Conservation (phyloP, 805 yeast species). For the Candida xiaguanensis region DNA sequence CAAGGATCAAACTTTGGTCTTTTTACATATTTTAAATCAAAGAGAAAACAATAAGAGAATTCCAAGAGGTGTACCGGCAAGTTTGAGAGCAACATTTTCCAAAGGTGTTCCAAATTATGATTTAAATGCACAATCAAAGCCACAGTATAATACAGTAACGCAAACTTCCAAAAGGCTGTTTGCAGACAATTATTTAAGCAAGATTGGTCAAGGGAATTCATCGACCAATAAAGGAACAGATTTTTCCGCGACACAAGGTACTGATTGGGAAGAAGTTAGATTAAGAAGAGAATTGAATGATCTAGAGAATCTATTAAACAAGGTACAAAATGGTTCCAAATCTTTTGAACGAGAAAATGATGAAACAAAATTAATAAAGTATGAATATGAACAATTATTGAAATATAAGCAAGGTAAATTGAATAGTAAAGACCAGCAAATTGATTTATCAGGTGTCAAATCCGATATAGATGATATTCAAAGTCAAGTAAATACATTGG, state of each 20-base stretch:
- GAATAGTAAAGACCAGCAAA: slow-evolving; percentile 12
- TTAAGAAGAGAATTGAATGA: slow-evolving; percentile 74
- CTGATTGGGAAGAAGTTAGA: slow-evolving; percentile 91
- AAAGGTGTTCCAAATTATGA: slow-evolving; percentile 79
- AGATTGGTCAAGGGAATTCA: slow-evolving; percentile 48
- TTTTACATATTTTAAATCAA: slow-evolving; percentile 87
- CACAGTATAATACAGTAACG: slow-evolving; percentile 14
- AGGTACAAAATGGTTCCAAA: slow-evolving; percentile 35
- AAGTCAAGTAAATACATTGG: slow-evolving; percentile 69
- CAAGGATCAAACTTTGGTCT: slow-evolving; percentile 87
- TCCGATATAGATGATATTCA: slow-evolving; percentile 68
- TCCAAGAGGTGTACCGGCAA: slow-evolving; percentile 93
- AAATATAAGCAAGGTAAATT: slow-evolving; percentile 70
- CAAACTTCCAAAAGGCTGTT: slow-evolving; percentile 29
- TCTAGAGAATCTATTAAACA: slow-evolving; percentile 60
- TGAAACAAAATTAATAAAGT: slow-evolving; percentile 29
- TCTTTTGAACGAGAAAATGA: slow-evolving; percentile 18
- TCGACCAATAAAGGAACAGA: slow-evolving; percentile 54
- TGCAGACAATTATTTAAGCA: slow-evolving; percentile 52
- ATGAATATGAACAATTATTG: slow-evolving; percentile 79
- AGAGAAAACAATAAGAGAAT: slow-evolving; percentile 79
- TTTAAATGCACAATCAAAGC: slow-evolving; percentile 35
- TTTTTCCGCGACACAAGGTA: slow-evolving; percentile 66
- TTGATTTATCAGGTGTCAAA: slow-evolving; percentile 49
- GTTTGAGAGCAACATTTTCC: slow-evolving; percentile 85